Percentiles rank a stretch among this genome's conserved stretches.
Evolutionary conservation across 2,329 filamentous ascomycete genomes (phyloP).

Genomic region (Trichoderma sp.): DNA sequence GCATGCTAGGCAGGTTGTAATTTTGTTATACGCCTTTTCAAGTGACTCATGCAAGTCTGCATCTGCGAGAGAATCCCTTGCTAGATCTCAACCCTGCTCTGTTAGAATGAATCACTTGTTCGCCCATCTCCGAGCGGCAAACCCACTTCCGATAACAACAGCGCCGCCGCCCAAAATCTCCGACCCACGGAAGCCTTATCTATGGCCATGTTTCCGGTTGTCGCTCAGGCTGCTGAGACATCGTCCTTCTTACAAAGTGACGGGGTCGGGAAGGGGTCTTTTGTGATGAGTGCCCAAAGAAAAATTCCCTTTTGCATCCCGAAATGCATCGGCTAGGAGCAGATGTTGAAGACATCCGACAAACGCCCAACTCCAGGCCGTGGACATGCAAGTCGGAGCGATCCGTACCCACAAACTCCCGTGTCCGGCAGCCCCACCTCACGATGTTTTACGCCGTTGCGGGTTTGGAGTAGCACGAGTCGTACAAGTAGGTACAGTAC

Average conservation of each 20-base stretch:
- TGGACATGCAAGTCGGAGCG: conserved; percentile 29
- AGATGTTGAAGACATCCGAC: conserved; percentile 25
- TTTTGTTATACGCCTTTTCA: neutral
- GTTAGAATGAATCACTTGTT: conserved; percentile 6
- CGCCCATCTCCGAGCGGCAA: conserved; percentile 13
- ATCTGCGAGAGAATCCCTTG: neutral
- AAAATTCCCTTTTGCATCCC: neutral
- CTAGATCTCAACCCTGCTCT: neutral
- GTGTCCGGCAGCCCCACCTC: conserved; percentile 27
- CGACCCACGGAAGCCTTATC: conserved; percentile 24
- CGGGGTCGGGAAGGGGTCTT: neutral
- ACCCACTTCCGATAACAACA: conserved; percentile 16
- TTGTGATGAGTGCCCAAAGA: conserved; percentile 14
- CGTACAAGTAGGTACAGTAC: neutral
- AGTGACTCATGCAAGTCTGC: neutral
- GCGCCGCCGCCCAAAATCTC: conserved; percentile 24
- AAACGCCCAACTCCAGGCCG: conserved; percentile 7
- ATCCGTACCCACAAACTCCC: conserved; percentile 29
- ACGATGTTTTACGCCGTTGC: conserved; percentile 22
- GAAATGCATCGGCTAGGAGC: conserved; percentile 6
- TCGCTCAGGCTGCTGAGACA: conserved; percentile 14
- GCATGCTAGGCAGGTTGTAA: neutral
- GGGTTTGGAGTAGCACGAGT: neutral
- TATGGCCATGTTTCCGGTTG: conserved; percentile 8
- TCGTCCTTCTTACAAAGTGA: neutral